phyloP scores from a whole-genome alignment of 257 asterid species.

The Solanum pimpinellifolium region DNA sequence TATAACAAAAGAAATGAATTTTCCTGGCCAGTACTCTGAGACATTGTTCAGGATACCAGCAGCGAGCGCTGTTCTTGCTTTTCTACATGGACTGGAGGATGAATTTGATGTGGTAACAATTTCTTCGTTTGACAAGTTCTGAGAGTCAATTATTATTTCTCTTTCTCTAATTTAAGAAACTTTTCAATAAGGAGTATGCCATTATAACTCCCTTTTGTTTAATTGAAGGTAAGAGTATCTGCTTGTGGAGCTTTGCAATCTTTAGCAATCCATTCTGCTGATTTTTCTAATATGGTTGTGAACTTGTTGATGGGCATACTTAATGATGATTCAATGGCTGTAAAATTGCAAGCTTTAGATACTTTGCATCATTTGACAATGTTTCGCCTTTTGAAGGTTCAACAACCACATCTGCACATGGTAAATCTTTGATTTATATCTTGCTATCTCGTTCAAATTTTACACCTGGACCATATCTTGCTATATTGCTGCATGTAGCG shows the following conservation, averaged over 20 bases:
- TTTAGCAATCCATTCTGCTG: constrained; percentile 35
- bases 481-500: neutral
- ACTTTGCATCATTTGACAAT: constrained; percentile 50
- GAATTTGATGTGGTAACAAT: constrained; percentile 61
- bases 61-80: constrained; percentile 55
- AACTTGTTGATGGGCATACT: constrained; percentile 56
- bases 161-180: neutral
- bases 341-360: constrained; percentile 66
- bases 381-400: constrained; percentile 38
- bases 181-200: constrained; percentile 3
- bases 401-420: constrained; percentile 58
- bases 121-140: neutral
- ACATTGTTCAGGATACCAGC: constrained; percentile 50
- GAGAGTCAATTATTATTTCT: neutral
- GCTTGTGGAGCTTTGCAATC: constrained; percentile 77
- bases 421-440: constrained; percentile 23
- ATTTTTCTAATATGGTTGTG: constrained; percentile 55
- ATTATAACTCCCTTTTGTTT: neutral
- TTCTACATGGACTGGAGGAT: constrained; percentile 89
- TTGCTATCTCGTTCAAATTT: neutral
- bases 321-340: constrained; percentile 63
- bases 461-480: neutral
- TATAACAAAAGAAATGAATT: constrained; percentile 34
- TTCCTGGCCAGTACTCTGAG: constrained; percentile 59
- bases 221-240: constrained; percentile 75